Percentiles rank a stretch among this genome's conserved stretches.
phyloP scores from a whole-genome alignment of 2,329 filamentous ascomycete genomes.

The Magnaporthales sp. region DNA sequence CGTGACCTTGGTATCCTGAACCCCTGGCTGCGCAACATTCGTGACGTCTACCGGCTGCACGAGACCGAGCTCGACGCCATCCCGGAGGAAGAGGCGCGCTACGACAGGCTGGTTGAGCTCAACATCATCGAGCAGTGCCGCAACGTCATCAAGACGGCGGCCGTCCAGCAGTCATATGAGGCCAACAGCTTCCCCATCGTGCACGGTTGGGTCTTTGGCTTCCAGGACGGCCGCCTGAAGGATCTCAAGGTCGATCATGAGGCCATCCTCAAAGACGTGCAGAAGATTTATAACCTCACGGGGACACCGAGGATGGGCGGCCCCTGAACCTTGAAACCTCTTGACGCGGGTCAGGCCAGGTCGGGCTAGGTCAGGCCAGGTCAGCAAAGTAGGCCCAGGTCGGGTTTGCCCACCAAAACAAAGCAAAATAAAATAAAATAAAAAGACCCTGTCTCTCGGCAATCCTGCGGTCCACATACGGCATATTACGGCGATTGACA shows the following conservation, averaged over 20 bases:
- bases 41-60: constrained; percentile 64
- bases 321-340: neutral
- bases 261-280: constrained; percentile 38
- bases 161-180: constrained; percentile 63
- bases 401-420: neutral
- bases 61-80: constrained; percentile 61
- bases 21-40: constrained; percentile 67
- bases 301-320: constrained; percentile 3
- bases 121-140: constrained; percentile 74
- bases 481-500: neutral
- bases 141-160: constrained; percentile 70
- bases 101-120: constrained; percentile 69
- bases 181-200: constrained; percentile 59
- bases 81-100: constrained; percentile 48
- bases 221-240: constrained; percentile 56
- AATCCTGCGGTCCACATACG: neutral
- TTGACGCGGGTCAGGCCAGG: neutral
- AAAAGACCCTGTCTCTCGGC: neutral
- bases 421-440: no score
- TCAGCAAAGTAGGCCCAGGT: neutral
- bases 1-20: constrained; percentile 63
- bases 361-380: neutral
- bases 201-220: constrained; percentile 67
- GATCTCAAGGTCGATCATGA: constrained; percentile 50
- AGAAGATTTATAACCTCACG: constrained; percentile 52